Conservation (phyloP, 139 green algal genomes). For the Chlorella sp. region DNA sequence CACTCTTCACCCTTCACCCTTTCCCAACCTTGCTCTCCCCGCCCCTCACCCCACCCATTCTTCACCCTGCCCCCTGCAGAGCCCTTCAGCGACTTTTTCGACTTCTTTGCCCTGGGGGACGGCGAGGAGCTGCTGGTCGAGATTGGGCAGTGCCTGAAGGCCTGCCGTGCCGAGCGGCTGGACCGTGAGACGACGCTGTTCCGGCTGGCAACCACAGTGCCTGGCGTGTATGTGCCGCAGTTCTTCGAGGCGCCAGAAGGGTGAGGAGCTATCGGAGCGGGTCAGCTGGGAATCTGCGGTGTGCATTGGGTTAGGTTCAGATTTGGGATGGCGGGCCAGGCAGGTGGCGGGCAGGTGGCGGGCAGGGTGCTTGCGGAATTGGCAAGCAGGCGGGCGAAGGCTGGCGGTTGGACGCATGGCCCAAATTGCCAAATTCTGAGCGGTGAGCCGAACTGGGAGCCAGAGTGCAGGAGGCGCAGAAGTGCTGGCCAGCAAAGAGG, state of each 20-base stretch:
- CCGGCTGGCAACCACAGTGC: slow-evolving; percentile 58
- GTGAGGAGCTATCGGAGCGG: slow-evolving; percentile 8
- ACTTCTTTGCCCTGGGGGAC: slow-evolving; percentile 78
- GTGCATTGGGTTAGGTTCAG: background rate
- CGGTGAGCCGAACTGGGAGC: too few relatives aligned
- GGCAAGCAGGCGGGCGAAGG: too few relatives aligned
- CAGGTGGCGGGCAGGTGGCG: background rate
- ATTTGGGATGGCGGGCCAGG: background rate
- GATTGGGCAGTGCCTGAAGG: slow-evolving; percentile 69
- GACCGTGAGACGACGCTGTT: slow-evolving; percentile 65
- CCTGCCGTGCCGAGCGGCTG: slow-evolving; percentile 57
- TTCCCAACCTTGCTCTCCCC: too few relatives aligned
- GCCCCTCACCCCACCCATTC: too few relatives aligned
- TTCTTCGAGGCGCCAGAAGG: slow-evolving; percentile 72
- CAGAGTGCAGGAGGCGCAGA: background rate
- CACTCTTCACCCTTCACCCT: too few relatives aligned
- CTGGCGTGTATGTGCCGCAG: slow-evolving; percentile 81
- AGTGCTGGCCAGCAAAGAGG: too few relatives aligned
- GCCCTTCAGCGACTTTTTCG: slow-evolving; percentile 80
- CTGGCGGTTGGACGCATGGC: too few relatives aligned
- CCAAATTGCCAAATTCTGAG: too few relatives aligned
- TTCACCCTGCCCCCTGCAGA: slow-evolving; percentile 40
- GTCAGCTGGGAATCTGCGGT: background rate
- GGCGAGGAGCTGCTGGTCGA: slow-evolving; percentile 70
- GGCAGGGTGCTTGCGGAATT: background rate